Percentiles rank a stretch among this genome's conserved stretches.
Conservation (phyloP, 2,329 filamentous ascomycete genomes). For the Colletotrichum tanaceti region DNA sequence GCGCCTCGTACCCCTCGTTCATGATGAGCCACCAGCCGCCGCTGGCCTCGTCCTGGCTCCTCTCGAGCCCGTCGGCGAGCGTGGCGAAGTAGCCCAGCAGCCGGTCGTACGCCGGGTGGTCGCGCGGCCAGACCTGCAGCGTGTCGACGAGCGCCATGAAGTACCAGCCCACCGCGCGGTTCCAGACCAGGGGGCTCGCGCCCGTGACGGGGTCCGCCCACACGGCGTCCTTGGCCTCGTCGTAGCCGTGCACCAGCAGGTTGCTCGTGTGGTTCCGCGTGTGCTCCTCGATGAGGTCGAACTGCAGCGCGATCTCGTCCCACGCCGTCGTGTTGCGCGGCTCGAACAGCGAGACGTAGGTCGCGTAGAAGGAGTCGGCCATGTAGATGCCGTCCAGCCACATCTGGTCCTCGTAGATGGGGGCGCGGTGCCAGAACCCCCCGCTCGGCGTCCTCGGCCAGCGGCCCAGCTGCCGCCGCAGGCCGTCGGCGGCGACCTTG, state of each 20-base stretch:
- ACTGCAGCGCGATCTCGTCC: constrained; percentile 58
- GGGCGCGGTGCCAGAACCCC: constrained; percentile 64
- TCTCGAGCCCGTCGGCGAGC: constrained; percentile 55
- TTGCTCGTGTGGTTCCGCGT: constrained; percentile 54
- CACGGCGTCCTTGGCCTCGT: constrained; percentile 57
- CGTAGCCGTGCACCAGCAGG: constrained; percentile 66
- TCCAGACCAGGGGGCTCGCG: constrained; percentile 65
- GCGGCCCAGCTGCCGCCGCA: constrained; percentile 59
- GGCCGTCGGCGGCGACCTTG: constrained; percentile 58
- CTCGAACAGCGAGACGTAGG: constrained; percentile 54
- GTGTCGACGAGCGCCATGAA: constrained; percentile 63
- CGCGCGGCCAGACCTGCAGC: constrained; percentile 57
- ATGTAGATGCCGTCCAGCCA: constrained; percentile 69
- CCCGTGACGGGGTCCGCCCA: constrained; percentile 65
- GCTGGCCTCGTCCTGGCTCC: constrained; percentile 53
- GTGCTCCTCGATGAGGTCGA: constrained; percentile 58
- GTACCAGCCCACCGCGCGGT: constrained; percentile 66
- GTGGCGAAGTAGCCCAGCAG: constrained; percentile 54
- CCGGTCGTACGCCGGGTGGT: constrained; percentile 50
- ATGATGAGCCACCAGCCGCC: constrained; percentile 71
- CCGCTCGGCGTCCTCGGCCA: constrained; percentile 62
- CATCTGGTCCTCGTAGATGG: constrained; percentile 63
- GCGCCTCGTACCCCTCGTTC: constrained; percentile 59
- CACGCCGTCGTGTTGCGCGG: constrained; percentile 54
- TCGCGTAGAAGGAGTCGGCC: constrained; percentile 58